Base-by-base conservation (phyloP, 2,329 filamentous ascomycete genomes). In the Fusarium ambrosium region DNA sequence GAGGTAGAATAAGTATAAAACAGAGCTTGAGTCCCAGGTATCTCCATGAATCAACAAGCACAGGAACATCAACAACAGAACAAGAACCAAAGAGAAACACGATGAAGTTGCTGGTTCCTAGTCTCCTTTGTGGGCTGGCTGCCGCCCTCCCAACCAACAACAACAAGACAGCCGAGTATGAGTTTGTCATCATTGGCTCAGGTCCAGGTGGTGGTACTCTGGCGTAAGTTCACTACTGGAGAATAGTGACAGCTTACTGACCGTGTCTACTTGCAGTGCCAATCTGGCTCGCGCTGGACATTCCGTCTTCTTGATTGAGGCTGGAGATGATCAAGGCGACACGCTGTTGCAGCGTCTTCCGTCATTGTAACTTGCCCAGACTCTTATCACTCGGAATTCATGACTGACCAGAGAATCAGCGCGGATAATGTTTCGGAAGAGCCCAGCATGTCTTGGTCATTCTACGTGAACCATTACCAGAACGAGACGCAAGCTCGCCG, bases 401-500 rank as follows among this genome's bases (percentile, higher is more conserved):
- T 8, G 6, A 8, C 11, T 11, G 18, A 62, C 61, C 63, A 29
- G 68, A 6, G 36, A 8, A 4, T 1, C 2, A 76, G 75, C 60
- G 66, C 71, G 0, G 69, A 71, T 24, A 2, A 8, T 3, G 70
- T 67, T 2, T 29, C 75, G 1, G 74, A 79, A 29, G 22, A 73
- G 2, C 68, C 70, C 0, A 66, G 20, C 34, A 79, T 78, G 63
- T 73, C 77, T 0, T 92, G 90, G 90, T 85, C 89, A 78, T 92
- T 89, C 81, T 92, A 86, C 67, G 89, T 92, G 55, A 86, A 87
- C 64, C 90, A 92, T 79, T 91, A 91, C 75, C 80, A 71, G 37
- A 75, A 79, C 29, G 64, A 73, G 6, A 74, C 73, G 0, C 73
- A 77, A 27, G 77, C 74, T 0, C 60, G 53, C 0, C 43, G 76